Base-by-base conservation (phyloP, 805 yeast species). In the Lipomyces lipofer region DNA sequence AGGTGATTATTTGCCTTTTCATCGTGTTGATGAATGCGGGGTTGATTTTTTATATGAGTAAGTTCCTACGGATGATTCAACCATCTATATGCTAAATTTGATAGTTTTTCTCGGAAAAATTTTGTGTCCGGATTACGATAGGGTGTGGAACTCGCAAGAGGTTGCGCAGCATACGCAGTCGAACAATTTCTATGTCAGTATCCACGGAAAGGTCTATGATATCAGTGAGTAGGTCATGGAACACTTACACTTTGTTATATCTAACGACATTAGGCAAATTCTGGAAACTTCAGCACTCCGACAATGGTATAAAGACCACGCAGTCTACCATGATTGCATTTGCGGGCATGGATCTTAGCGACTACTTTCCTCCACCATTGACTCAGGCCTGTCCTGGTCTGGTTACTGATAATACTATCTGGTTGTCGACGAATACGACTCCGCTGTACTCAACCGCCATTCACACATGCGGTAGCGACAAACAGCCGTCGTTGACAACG, bases 281-380 rank as follows among this genome's bases (percentile, higher is more conserved):
- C 54, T 73, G 74, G 66, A 63, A 54, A 24, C 45, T 55, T 35
- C 76, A 73, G 65, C 77, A 73, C 51, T 73, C 76, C 7, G 77
- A 74, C 51, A 71, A 64, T 25, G 70, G 69, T 5, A 54, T 66
- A 52, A 52, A 64, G 36, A 70, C 75, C 5, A 68, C 69, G 0
- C 28, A 67, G 1, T 54, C 66, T 2, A 49, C 30, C 10, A 73
- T 73, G 77, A 39, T 72, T 51, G 58, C 58, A 12, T 67, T 73
- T 54, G 77, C 77, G 1, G 77, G 77, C 19, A 62, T 49, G 47
- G 77, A 74, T 49, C 17, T 74, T 30, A 64, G 71, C 12, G 69
- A 66, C 45, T 74, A 73, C 59, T 73, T 73, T 57, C 74, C 74
- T 4, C 74, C 73, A 22, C 77, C 76, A 9, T 59, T 73, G 15